Base-by-base conservation (phyloP, 345 rosid species). In the Dimocarpus longan region DNA sequence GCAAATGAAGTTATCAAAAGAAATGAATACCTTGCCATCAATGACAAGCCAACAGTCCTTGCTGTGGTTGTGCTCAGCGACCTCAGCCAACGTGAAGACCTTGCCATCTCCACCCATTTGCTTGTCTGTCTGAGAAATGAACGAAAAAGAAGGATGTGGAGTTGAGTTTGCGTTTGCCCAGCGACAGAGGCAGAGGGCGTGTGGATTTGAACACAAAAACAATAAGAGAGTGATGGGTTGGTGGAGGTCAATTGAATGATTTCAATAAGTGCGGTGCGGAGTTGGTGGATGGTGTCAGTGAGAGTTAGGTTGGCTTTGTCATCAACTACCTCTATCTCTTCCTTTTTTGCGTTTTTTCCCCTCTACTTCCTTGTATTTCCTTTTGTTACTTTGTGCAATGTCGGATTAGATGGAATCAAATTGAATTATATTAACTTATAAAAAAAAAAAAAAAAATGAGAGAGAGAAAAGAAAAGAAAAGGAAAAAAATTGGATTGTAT, bases 11-110 rank as follows among this genome's bases (percentile, higher is more conserved):
- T 39, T 44, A 48, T 48, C 19, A 60, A 50, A 4, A 8, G 11
- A 7, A 9, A 21, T 5, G 6, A 15, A 21, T 85, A 95, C 98
- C 98, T 92, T 93, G 83, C 95, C 97, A 12, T 91, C 87, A 78
- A 95, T 91, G 83, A 92, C 85, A 76, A 95, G 95, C 99, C 97
- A 95, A 64, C 97, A 95, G 66, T 93, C 98, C 75, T 92, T 76
- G 66, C 74, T 52, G 81, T 22, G 73, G 83, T 86, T 91, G 90
- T 95, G 95, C 72, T 89, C 76, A 65, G 98, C 88, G 59, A 93
- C 98, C 83, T 95, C 90, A 3, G 90, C 80, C 85, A 95, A 85
- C 83, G 92, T 85, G 80, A 70, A 92, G 32, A 89, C 80, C 86
- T 93, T 92, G 59, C 86, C 80, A 28, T 74, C 89, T 43, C 85